These are phyloP conservation scores for Claviceps sp. DNA, from an alignment of 2,329 filamentous ascomycete genomes.

Conservation along the genomic window DNA sequence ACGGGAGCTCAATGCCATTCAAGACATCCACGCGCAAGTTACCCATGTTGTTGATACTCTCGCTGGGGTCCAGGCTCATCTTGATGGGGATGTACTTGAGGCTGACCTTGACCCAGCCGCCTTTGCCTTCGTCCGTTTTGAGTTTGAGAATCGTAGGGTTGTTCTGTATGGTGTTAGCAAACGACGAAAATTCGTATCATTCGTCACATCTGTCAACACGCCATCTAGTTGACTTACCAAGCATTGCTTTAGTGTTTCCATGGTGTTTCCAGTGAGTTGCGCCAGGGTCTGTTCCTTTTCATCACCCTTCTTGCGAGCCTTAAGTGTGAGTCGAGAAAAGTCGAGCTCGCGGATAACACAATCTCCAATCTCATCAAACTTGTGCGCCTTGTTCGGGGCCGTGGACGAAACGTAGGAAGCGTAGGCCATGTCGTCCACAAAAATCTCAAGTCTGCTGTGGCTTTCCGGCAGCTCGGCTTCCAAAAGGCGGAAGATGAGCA, in stretches of 20 bases:
- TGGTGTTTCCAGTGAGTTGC: conserved; percentile 69
- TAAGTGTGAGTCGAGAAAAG: conserved; percentile 82
- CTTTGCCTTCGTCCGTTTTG: conserved; percentile 60
- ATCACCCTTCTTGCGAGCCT: conserved; percentile 69
- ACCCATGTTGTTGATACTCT: conserved; percentile 99
- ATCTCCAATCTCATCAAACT: conserved; percentile 87
- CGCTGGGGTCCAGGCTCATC: conserved; percentile 86
- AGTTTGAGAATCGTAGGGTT: conserved; percentile 75
- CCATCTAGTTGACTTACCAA: conserved; percentile 40
- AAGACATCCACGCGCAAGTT: conserved; percentile 86
- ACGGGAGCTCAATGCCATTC: conserved; percentile 75
- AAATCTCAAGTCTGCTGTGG: conserved; percentile 68
- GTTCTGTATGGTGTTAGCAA: conserved; percentile 40
- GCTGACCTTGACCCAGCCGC: conserved; percentile 76
- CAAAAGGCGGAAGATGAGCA: conserved; percentile 88
- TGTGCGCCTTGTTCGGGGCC: conserved; percentile 52
- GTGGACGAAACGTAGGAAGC: conserved; percentile 74
- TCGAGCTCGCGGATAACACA: conserved; percentile 96
- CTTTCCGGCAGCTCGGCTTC: conserved; percentile 71
- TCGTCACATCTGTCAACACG: not conserved
- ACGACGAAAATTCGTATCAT: too few relatives aligned
- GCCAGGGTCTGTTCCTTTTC: conserved; percentile 66
- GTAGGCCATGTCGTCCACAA: conserved; percentile 92
- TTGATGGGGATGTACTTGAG: conserved; percentile 88
- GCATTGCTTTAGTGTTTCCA: conserved; percentile 79